Base-by-base conservation (phyloP, 495 filamentous ascomycete species). In the Trypethelium eluteriae region DNA sequence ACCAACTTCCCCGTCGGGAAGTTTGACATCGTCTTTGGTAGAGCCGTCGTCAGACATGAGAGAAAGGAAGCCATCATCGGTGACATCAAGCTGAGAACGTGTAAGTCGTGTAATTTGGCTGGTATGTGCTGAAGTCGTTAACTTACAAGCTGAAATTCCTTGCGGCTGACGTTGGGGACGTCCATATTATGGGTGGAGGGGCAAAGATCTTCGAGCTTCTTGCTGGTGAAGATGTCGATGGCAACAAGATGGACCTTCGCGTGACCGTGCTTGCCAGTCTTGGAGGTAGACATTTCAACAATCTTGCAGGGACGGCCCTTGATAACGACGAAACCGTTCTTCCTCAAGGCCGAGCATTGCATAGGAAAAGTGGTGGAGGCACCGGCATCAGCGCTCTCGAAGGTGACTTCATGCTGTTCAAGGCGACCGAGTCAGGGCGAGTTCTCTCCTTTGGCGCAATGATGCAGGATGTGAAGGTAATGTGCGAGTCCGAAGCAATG, bases 181-280 rank as follows among this genome's bases (percentile, higher is more conserved):
- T 99, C 91, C 94, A 99, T 99, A 86, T 98, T 98, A 88, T 99
- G 94, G 86, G 94, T 99, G 78, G 94, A 98, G 69, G 94, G 94
- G 82, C 89, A 98, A 67, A 99, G 89, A 81, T 99, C 94, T 85
- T 99, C 94, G 67, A 94, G 83, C 86, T 99, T 99, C 90, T 98
- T 98, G 85, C 85, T 85, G 68, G 92, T 99, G 85, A 99, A 99
- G 84, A 99, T 97, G 78, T 99, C 94, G 77, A 93, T 86, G 76
- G 90, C 94, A 74, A 95, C 87, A 68, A 99, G 81, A 84, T 99
- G 92, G 78, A 98, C 94, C 88, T 99, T 99, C 80, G 94, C 94
- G 88, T 99, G 94, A 79, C 94, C 94, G 89, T 99, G 94, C 90
- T 99, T 99, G 79, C 94, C 94, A 70, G 94, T 99, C 92, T 99